phyloP scores from a whole-genome alignment of 768 basidiomycete genomes.

The Lanmaoa rubissima region DNA sequence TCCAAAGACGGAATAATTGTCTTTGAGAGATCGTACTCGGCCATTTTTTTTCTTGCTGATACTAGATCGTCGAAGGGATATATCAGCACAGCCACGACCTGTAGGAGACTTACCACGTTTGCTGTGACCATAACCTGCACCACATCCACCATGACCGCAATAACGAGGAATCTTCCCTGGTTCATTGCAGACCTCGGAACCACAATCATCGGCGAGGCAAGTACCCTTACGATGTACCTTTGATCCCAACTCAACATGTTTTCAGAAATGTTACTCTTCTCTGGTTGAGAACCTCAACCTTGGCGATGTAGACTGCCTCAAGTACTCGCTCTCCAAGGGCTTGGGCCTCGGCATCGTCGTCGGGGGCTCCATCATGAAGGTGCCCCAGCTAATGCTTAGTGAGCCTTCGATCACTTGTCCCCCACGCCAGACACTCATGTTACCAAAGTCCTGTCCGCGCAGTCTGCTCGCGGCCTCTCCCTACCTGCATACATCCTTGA shows the following conservation, averaged over 20 bases:
- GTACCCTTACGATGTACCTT: slow-evolving; percentile 5
- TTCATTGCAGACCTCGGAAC: slow-evolving; percentile 80
- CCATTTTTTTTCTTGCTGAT: slow-evolving; percentile 46
- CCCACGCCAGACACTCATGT: neutral
- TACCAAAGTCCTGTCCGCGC: slow-evolving; percentile 58
- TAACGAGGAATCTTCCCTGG: slow-evolving; percentile 84
- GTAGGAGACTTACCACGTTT: slow-evolving; percentile 1
- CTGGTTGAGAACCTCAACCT: slow-evolving; percentile 86
- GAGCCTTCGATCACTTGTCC: slow-evolving; percentile 24
- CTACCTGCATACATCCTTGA: slow-evolving; percentile 87
- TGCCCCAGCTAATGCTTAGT: slow-evolving; percentile 91
- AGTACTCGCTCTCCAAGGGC: slow-evolving; percentile 89
- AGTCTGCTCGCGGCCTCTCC: slow-evolving; percentile 85
- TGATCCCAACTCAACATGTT: neutral
- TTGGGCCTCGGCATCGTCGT: slow-evolving; percentile 90
- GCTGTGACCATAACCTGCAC: slow-evolving; percentile 5
- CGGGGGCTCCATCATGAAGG: slow-evolving; percentile 93
- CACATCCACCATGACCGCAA: slow-evolving; percentile 55
- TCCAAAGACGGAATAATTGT: slow-evolving; percentile 91
- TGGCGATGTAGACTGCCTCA: slow-evolving; percentile 76
- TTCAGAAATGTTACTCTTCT: slow-evolving; percentile 85
- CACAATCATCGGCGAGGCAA: slow-evolving; percentile 78
- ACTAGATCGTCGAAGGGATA: slow-evolving; percentile 2
- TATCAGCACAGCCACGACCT: slow-evolving; percentile 24
- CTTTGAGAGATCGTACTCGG: slow-evolving; percentile 88